Percentiles rank a stretch among this genome's conserved stretches.
Evolutionary conservation across 371 early-diverging fungal genomes (phyloP).

Genomic region (Mortierella sp.): DNA sequence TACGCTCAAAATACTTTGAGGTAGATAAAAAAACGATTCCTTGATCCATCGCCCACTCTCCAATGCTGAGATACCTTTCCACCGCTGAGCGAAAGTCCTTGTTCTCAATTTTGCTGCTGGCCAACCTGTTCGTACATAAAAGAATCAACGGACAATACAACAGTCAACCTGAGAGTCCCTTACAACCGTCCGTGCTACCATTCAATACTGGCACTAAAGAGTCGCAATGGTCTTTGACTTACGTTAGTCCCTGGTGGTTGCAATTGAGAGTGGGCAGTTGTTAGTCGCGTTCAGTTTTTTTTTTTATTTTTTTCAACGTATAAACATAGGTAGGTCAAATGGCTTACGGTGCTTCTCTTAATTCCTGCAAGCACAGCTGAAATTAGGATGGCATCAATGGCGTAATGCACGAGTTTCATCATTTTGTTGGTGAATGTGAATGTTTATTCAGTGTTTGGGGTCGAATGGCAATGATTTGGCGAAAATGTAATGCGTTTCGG

Average conservation of each 20-base stretch:
- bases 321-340: not conserved
- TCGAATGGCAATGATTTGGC: no score
- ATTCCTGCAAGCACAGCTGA: constrained; percentile 83
- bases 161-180: not conserved
- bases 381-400: constrained; percentile 78
- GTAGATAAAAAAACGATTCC: constrained; percentile 65
- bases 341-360: constrained; percentile 72
- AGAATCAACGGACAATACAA: not conserved
- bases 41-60: constrained; percentile 75
- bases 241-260: constrained; percentile 34
- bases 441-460: not conserved
- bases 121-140: constrained; percentile 64
- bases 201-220: not conserved
- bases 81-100: constrained; percentile 65
- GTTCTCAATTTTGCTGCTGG: constrained; percentile 65
- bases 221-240: no score
- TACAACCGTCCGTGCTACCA: no score
- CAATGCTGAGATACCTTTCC: constrained; percentile 69
- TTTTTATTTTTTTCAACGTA: no score
- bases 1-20: constrained; percentile 72
- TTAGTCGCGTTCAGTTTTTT: not conserved
- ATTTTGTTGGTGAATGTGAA: constrained; percentile 39
- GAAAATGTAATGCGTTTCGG: no score
- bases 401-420: constrained; percentile 73
- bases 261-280: not conserved